Evolutionary conservation across 805 yeast species (phyloP).

Genomic region (Schwanniomyces occidentalis): DNA sequence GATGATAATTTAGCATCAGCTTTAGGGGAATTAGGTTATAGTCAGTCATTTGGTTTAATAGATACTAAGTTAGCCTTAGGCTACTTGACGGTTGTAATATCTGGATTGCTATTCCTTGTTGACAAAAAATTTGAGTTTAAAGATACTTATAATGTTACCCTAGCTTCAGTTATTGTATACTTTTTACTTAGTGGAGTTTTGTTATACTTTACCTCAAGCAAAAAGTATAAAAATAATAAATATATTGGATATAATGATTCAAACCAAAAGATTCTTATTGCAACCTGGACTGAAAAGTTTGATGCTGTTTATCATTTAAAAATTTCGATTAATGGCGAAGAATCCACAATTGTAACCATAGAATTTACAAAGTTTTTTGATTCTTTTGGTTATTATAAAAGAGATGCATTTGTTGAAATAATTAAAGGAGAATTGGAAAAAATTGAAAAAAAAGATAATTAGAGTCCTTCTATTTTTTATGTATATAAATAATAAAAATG

Average conservation of each 20-base stretch:
- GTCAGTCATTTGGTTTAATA: conserved; percentile 44
- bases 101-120: conserved; percentile 46
- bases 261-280: conserved; percentile 37
- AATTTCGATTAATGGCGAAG: conserved; percentile 29
- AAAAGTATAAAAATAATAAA: conserved; percentile 44
- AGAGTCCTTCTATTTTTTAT: conserved; percentile 1
- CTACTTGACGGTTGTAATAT: conserved; percentile 43
- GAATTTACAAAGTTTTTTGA: conserved; percentile 48
- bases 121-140: conserved; percentile 51
- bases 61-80: conserved; percentile 55
- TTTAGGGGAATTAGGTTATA: conserved; percentile 45
- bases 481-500: neutral
- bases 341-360: conserved; percentile 18
- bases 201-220: conserved; percentile 30
- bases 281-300: conserved; percentile 41
- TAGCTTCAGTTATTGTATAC: conserved; percentile 37
- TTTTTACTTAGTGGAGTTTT: conserved; percentile 34
- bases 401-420: conserved; percentile 16
- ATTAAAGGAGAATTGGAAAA: conserved; percentile 11
- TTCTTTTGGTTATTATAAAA: conserved; percentile 44
- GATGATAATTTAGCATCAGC: conserved; percentile 49
- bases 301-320: conserved; percentile 47
- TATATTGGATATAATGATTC: conserved; percentile 42
- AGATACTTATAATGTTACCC: conserved; percentile 37
- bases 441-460: conserved; percentile 12